Percentiles rank a stretch among this genome's conserved stretches.
phyloP scores from a whole-genome alignment of 805 yeast species.

The Kluyveromyces wickerhamii region DNA sequence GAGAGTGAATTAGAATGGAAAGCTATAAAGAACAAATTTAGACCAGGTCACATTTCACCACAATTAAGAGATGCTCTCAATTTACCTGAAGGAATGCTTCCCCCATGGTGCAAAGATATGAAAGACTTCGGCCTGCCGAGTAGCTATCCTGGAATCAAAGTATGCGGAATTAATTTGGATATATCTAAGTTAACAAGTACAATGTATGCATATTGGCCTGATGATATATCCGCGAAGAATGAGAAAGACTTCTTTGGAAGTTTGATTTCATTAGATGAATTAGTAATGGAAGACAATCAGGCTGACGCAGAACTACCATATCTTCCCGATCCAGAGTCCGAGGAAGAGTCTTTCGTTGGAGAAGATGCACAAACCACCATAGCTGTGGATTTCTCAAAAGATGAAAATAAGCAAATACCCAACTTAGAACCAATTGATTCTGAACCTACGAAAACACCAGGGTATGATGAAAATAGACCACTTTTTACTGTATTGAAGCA shows the following conservation, averaged over 20 bases:
- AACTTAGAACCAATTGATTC: neutral
- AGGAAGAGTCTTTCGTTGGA: conserved; percentile 12
- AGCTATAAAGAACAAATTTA: conserved; percentile 30
- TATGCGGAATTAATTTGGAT: conserved; percentile 46
- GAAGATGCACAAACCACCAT: conserved; percentile 6
- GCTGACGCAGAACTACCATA: conserved; percentile 11
- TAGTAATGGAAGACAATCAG: conserved; percentile 15
- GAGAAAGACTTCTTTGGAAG: conserved; percentile 26
- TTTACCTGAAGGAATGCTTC: conserved; percentile 46
- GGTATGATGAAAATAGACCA: conserved; percentile 9
- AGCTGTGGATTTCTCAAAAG: neutral
- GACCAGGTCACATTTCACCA: conserved; percentile 64
- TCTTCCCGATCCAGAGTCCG: neutral
- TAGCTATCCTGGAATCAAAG: conserved; percentile 55
- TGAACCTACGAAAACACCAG: neutral
- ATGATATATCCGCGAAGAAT: conserved; percentile 8
- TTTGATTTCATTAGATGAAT: conserved; percentile 23
- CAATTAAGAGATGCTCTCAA: conserved; percentile 64
- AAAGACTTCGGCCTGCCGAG: conserved; percentile 75
- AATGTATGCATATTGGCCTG: conserved; percentile 25
- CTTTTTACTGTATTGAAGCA: conserved; percentile 19
- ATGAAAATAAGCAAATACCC: neutral
- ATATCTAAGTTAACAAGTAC: conserved; percentile 32
- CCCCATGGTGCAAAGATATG: conserved; percentile 79
- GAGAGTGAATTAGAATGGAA: conserved; percentile 36